phyloP scores from a whole-genome alignment of 2,329 filamentous ascomycete genomes.

The Colletotrichum spinosum region DNA sequence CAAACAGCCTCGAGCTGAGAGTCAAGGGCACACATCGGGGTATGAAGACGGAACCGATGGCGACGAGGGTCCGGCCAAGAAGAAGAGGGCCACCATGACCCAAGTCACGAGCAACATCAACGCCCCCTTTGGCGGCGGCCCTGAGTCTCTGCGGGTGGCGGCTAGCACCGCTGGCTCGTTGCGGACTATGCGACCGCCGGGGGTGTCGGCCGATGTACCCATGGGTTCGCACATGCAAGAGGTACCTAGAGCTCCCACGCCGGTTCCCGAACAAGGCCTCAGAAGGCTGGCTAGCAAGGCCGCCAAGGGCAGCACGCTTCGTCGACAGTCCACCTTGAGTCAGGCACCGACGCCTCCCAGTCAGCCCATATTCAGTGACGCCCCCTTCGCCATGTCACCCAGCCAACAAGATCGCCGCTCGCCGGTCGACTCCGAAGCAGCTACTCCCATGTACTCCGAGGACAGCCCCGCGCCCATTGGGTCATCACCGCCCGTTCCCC shows the following conservation, averaged over 20 bases:
- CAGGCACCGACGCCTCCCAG: slow-evolving; percentile 51
- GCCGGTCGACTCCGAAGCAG: slow-evolving; percentile 62
- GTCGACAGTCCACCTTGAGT: slow-evolving; percentile 71
- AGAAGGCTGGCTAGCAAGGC: slow-evolving; percentile 46
- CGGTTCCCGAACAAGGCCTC: slow-evolving; percentile 68
- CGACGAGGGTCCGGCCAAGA: slow-evolving; percentile 66
- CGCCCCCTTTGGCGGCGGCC: slow-evolving; percentile 76
- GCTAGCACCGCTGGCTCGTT: slow-evolving; percentile 92
- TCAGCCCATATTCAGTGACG: slow-evolving; percentile 49
- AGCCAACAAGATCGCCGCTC: slow-evolving; percentile 64
- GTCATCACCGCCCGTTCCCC: slow-evolving; percentile 88
- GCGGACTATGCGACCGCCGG: slow-evolving; percentile 82
- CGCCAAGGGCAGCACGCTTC: slow-evolving; percentile 60
- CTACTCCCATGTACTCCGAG: slow-evolving; percentile 65
- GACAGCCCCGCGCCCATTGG: slow-evolving; percentile 85
- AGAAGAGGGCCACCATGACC: slow-evolving; percentile 84
- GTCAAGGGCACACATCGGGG: slow-evolving; percentile 77
- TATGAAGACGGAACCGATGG: slow-evolving; percentile 75
- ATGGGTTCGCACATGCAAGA: slow-evolving; percentile 72
- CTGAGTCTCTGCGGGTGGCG: slow-evolving; percentile 87
- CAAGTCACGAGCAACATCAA: slow-evolving; percentile 79
- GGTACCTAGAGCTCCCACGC: slow-evolving; percentile 81
- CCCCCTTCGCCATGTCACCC: slow-evolving; percentile 61
- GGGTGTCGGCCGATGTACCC: slow-evolving; percentile 58
- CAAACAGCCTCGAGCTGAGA: slow-evolving; percentile 58